Base-by-base conservation (phyloP, 2,329 filamentous ascomycete species). In the Hypoxylon sp. region DNA sequence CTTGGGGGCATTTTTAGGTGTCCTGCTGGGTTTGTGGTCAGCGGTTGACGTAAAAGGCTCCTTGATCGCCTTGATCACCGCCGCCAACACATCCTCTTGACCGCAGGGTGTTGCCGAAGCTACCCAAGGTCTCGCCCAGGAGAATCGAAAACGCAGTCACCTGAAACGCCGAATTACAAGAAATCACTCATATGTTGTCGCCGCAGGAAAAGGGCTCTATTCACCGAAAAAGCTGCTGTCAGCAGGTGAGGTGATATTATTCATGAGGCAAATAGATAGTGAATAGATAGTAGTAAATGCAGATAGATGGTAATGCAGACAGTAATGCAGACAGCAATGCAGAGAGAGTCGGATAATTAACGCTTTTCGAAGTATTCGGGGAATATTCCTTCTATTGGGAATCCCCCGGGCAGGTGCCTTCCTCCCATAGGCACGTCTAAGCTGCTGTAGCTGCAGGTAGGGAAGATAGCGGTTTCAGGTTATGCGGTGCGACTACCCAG, bases 391-490 rank as follows among this genome's bases (percentile, higher is more conserved):
- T 57, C 53, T 51, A 63, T 66, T 66, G 53, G 60, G 53, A 61
- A 40, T 25, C 35, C 13, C 58, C 67, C 67, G 64, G 42, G 20
- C 33, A 46, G 37, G n/a, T 55, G 48, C 44, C 25, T 53, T 6
- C 31, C 8, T 70, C 59, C 31, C 27, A 70, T 70, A 70, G 68
- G 68, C 13, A 66, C 10, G 37, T 49, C 37, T 48, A 10, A 25
- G 20, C 33, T 50, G 51, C 10, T 3, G 20, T 46, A 50, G 61
- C 68, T 70, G 64, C 58, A 62, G 65, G 68, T 7, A 65, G 65
- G 54, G 17, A 64, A n/a, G 56, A 61, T 64, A 31, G 66, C 13
- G n/a, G 72, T 73, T 73, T 73, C 72, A 73, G 72, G 72, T 73
- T 56, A 73, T 73, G 72, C 68, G 58, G 71, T 72, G 63, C 50